Conservation (phyloP, 1,139 yeast species). For the Spathaspora sp. region DNA sequence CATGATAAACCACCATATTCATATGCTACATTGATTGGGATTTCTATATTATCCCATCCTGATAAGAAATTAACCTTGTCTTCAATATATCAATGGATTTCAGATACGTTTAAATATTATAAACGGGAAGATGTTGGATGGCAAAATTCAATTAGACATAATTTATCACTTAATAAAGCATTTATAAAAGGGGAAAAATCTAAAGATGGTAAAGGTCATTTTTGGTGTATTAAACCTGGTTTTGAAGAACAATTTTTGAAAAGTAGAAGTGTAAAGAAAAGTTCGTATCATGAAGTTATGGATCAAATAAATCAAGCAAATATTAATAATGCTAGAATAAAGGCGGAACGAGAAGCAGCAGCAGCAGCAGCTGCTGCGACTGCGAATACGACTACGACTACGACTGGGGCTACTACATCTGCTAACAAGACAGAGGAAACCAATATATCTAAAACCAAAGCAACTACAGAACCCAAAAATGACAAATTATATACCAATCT, state of each 20-base stretch:
- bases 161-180: conserved; percentile 81
- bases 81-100: conserved; percentile 92
- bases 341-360: conserved; percentile 9
- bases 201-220: conserved; percentile 95
- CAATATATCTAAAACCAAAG: neutral
- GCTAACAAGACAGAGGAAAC: neutral
- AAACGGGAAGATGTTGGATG: conserved; percentile 87
- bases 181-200: conserved; percentile 90
- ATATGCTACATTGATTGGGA: conserved; percentile 90
- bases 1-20: conserved; percentile 85
- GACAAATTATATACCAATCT: conserved; percentile 19
- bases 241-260: conserved; percentile 80
- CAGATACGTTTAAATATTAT: conserved; percentile 82
- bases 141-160: conserved; percentile 91
- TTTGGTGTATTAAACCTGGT: conserved; percentile 88
- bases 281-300: conserved; percentile 47
- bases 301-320: conserved; percentile 34
- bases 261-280: conserved; percentile 50
- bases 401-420: neutral
- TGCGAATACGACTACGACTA: neutral
- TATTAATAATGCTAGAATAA: conserved; percentile 10
- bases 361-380: neutral
- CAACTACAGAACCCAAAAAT: conserved; percentile 2
- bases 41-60: conserved; percentile 87
- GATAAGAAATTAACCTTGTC: conserved; percentile 80